Evolutionary conservation across 345 rosid species (phyloP), one percentile per base, ranked within the genome.

Genomic region (Boechera divaricarpa): DNA sequence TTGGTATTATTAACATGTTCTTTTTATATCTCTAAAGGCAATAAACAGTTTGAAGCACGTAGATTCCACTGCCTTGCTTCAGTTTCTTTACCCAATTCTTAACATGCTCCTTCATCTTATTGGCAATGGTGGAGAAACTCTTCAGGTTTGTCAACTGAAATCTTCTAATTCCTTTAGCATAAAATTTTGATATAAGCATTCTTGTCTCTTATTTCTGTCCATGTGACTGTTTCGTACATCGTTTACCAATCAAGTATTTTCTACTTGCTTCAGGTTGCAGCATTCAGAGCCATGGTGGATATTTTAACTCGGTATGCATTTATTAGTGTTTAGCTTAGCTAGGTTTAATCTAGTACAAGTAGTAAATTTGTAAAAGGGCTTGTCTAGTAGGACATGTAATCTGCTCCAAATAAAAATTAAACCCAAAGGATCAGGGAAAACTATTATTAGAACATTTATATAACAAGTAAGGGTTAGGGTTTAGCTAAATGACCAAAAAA

Each of bases 51-150:
- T 95, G 84, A 92, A 95, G 90, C 91, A 95, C 67, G 99, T 91
- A 63, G 98, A 95, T 72, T 92, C 99, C 70, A 89, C 97, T 61
- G 97, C 96, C 70, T 80, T 95, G 86, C 99, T 95, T 79, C 99
- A 95, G 88, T 95, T 95, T 87, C 98, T 95, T 75, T 96, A 95
- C 80, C 98, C 98, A 51, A 83, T 92, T 80, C 83, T 95, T 68
- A 95, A 92, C 80, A 90, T 95, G 99, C 97, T 95, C 79, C 96
- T 95, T 70, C 95, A 92, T 89, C 98, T 95, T 67, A 95, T 95
- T 62, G 96, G 99, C 70, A 95, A 91, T 85, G 99, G 99, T 79
- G 99, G 99, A 83, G 99, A 95, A 86, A 92, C 99, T 52, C 92
- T 95, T 64, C 99, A 95, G 99, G 98, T 95, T 83, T 68, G 63